phyloP scores from a whole-genome alignment of 1,284 basidiomycete genomes.

The Malassezia slooffiae region DNA sequence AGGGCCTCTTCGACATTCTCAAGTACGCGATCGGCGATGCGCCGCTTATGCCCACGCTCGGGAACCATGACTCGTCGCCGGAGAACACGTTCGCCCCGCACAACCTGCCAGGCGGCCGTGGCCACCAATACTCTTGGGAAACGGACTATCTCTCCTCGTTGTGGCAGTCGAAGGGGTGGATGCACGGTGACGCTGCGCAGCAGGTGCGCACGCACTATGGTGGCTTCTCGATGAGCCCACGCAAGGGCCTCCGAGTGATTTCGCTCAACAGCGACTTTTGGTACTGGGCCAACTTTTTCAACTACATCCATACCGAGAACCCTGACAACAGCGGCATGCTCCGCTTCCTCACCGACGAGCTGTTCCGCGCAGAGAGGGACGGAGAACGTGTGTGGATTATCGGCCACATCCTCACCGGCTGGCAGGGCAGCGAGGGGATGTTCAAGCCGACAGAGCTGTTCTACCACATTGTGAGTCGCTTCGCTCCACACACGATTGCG shows the following conservation, averaged over 20 bases:
- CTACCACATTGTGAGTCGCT: constrained; percentile 62
- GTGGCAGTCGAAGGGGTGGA: constrained; percentile 54
- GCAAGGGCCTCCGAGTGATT: constrained; percentile 61
- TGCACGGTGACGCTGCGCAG: constrained; percentile 55
- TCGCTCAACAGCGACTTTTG: constrained; percentile 62
- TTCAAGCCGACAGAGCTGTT: constrained; percentile 31
- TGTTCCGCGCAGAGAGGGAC: constrained; percentile 50
- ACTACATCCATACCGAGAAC: constrained; percentile 63
- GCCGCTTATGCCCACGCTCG: constrained; percentile 38
- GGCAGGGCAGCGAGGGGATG: constrained; percentile 57
- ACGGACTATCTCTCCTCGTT: constrained; percentile 27
- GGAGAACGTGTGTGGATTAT: constrained; percentile 59
- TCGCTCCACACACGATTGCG: constrained; percentile 60
- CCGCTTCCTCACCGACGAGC: constrained; percentile 65
- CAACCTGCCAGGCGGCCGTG: constrained; percentile 25
- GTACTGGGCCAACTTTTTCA: constrained; percentile 54
- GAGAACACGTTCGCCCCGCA: constrained; percentile 28
- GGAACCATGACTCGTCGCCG: constrained; percentile 43
- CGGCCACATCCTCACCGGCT: constrained; percentile 65
- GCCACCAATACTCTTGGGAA: constrained; percentile 35
- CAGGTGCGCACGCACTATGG: constrained; percentile 61
- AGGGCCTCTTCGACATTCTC: constrained; percentile 34
- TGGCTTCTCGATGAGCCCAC: constrained; percentile 61
- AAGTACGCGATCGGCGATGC: constrained; percentile 26
- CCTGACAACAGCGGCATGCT: constrained; percentile 65